Conservation (phyloP, 371 early-diverging fungal species). For the Apophysomyces ossiformis region DNA sequence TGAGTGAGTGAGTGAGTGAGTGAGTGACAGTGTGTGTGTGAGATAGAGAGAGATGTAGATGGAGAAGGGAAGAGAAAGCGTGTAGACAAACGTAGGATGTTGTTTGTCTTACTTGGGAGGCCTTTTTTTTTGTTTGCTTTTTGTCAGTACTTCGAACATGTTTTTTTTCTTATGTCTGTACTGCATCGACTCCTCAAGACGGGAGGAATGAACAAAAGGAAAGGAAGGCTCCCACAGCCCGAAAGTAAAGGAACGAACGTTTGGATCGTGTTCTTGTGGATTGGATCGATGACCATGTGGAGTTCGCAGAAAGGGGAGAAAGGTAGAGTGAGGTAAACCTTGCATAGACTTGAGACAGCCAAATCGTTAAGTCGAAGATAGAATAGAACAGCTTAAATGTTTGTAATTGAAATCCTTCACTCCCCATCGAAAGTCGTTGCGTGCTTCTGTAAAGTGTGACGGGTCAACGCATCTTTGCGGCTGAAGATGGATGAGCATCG, state of each 20-base stretch:
- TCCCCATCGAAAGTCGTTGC: neutral
- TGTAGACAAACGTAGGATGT: neutral
- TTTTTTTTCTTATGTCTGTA: conserved; percentile 2
- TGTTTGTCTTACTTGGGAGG: neutral
- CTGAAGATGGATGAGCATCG: conserved; percentile 60
- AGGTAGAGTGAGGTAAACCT: conserved; percentile 3
- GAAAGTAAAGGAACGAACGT: conserved; percentile 5
- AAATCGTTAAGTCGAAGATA: neutral
- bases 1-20: neutral
- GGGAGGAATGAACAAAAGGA: conserved; percentile 5
- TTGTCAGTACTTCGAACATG: neutral
- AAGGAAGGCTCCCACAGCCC: neutral
- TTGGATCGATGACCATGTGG: conserved; percentile 1
- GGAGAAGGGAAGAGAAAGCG: neutral
- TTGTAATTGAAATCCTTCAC: neutral
- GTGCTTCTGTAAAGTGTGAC: conserved; percentile 27
- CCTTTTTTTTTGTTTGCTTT: neutral
- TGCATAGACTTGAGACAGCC: neutral
- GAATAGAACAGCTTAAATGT: neutral
- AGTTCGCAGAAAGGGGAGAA: neutral
- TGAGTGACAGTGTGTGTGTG: neutral
- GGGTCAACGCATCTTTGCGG: conserved; percentile 67
- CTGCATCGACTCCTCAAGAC: conserved; percentile 1
- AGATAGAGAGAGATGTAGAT: neutral
- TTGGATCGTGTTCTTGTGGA: neutral